A percentile compares a stretch with the other conserved stretches of the same genome.
phyloP scores from a whole-genome alignment of 108 stramenopile species.

The Pseudonitzschia delicatissima region DNA sequence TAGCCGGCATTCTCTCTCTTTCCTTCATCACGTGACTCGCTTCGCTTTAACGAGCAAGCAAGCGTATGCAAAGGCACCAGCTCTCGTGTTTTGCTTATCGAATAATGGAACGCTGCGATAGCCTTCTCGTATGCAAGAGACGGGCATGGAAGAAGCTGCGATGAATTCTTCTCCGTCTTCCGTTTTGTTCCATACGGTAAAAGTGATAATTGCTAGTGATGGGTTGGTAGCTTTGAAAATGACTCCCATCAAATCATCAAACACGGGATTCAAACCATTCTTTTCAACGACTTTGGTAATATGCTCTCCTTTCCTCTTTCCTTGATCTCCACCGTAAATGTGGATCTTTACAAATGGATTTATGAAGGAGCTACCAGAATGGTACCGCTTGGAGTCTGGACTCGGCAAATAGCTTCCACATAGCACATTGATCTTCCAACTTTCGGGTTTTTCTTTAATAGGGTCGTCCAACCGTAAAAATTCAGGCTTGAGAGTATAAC shows the following conservation, averaged over 20 bases:
- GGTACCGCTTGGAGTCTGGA: conserved; percentile 14
- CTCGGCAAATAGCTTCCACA: conserved; percentile 73
- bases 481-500: conserved; percentile 94
- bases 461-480: conserved; percentile 39
- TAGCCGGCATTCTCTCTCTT: neutral
- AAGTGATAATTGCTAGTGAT: conserved; percentile 64
- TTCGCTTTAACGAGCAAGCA: conserved; percentile 53
- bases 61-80: conserved; percentile 67
- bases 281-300: conserved; percentile 57
- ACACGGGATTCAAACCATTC: conserved; percentile 93
- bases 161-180: conserved; percentile 64
- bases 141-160: conserved; percentile 67
- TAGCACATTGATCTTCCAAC: conserved; percentile 63
- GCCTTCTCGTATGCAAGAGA: conserved; percentile 72
- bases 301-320: conserved; percentile 30
- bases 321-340: conserved; percentile 60
- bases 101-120: conserved; percentile 74
- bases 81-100: conserved; percentile 64
- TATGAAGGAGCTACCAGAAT: conserved; percentile 13
- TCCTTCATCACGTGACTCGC: conserved; percentile 2
- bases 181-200: conserved; percentile 67
- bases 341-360: conserved; percentile 67
- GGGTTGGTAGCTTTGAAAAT: conserved; percentile 59
- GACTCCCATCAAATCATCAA: conserved; percentile 60
- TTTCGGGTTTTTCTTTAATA: conserved; percentile 32